Base-by-base conservation (phyloP, 2,329 filamentous ascomycete genomes). In the Lecanicillium sp. region DNA sequence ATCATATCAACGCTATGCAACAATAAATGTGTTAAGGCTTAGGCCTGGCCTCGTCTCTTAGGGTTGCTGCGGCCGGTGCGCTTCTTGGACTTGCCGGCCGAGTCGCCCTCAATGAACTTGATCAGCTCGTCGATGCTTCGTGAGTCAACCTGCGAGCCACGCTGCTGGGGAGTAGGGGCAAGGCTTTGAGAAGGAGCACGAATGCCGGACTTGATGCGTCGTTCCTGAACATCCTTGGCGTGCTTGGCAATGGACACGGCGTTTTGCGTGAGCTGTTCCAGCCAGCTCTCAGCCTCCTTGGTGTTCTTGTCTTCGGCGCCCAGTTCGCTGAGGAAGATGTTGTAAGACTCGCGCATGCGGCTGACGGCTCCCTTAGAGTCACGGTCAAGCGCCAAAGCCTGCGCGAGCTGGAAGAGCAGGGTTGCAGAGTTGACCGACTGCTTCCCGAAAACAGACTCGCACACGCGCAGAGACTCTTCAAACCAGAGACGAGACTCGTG, bases 401-500 rank as follows among this genome's bases (percentile, higher is more conserved):
- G 93, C 0, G 93, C 90, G 48, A 97, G 83, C 75, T 98, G 93
- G 83, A 97, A 98, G 42, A 95, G 80, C 15, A 98, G 81, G 1
- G 91, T 97, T 23, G 93, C 93, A 1, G 90, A 89, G 70, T 94
- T 95, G 68, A 97, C 83, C 11, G 89, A 95, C 57, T 88, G 79
- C 66, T 87, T 85, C 61, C 93, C 93, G 55, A 91, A 95, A 4
- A 96, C 83, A 38, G 84, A 80, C 68, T 96, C 90, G 65, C 90
- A 96, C 53, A 97, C 84, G 36, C 81, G 78, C 44, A 97, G 81
- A 9, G 90, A 94, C 55, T 89, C 86, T 68, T 97, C 93, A 62
- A 98, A 98, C 93, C 93, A 98, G 53, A 91, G 77, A 44, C 93
- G 85, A 38, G 91, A 97, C 68, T 95, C 89, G 59, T 91, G 85